A percentile compares a stretch with the other conserved stretches of the same genome.
Conservation (phyloP, 768 basidiomycete species). For the Boletus coccyginus region DNA sequence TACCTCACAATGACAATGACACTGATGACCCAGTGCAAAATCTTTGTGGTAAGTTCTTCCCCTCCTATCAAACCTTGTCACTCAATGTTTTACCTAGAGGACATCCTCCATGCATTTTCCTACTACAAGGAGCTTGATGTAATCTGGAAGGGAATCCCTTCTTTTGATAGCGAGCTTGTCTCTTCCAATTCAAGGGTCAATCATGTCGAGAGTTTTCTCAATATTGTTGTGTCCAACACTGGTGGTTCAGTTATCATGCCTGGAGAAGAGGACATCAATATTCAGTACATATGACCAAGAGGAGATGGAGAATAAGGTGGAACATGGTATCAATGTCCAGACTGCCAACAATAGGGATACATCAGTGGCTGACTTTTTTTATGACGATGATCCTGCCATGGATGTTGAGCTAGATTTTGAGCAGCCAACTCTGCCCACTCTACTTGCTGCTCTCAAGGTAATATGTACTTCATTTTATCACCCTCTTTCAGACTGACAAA, state of each 20-base stretch:
- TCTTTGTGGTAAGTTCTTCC: neutral
- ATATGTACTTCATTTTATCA: neutral
- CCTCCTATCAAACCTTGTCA: neutral
- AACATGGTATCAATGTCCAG: neutral
- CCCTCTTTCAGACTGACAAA: neutral
- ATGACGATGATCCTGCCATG: neutral
- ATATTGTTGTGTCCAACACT: neutral
- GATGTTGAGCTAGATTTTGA: neutral
- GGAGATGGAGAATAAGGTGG: neutral
- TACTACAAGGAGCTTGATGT: neutral
- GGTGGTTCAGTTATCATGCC: too few species aligned
- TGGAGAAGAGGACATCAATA: neutral
- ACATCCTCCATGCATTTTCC: conserved; percentile 1
- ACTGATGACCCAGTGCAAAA: neutral
- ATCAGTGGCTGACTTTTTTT: too few species aligned
- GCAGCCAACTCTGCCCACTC: neutral
- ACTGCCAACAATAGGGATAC: neutral
- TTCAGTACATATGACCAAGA: neutral
- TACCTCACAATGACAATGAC: neutral
- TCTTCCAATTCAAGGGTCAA: neutral
- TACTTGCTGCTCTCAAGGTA: neutral
- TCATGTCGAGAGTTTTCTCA: neutral
- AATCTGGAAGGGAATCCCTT: neutral
- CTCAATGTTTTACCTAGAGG: neutral
- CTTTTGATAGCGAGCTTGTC: neutral